Percentiles rank a stretch among this genome's conserved stretches.
phyloP scores from a whole-genome alignment of 352 stramenopile species.

The Phytophthora europaea region DNA sequence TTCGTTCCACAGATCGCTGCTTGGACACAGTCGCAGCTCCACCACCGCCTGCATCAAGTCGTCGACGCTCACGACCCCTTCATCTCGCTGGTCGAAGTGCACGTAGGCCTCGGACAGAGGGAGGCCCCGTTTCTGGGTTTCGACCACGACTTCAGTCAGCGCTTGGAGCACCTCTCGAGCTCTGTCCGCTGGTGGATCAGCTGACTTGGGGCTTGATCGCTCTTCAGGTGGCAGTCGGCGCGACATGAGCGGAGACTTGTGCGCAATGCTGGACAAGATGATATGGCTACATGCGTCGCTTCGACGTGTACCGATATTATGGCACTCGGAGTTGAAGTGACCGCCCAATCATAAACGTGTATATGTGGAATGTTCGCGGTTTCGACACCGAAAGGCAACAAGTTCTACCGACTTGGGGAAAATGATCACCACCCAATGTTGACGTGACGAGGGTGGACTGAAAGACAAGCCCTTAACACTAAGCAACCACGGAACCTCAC shows the following conservation, averaged over 20 bases:
- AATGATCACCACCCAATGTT: constrained; percentile 11
- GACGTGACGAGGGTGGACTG: neutral
- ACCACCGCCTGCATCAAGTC: constrained; percentile 64
- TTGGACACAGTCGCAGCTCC: constrained; percentile 45
- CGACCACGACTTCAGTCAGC: constrained; percentile 58
- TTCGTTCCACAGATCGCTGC: constrained; percentile 45
- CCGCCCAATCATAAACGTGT: constrained; percentile 30
- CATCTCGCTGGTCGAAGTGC: constrained; percentile 63
- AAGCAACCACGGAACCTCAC: constrained; percentile 27
- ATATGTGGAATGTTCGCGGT: constrained; percentile 30
- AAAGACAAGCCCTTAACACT: neutral
- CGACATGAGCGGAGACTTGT: constrained; percentile 21
- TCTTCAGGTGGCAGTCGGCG: constrained; percentile 2
- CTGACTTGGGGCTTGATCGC: neutral
- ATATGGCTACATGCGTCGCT: constrained; percentile 30
- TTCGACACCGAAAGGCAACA: constrained; percentile 33
- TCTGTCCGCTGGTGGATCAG: neutral
- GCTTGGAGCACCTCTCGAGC: constrained; percentile 40
- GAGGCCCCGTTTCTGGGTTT: constrained; percentile 61
- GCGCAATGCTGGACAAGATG: constrained; percentile 24
- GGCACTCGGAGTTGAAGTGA: constrained; percentile 34
- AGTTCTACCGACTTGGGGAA: constrained; percentile 20
- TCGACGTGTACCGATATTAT: constrained; percentile 21
- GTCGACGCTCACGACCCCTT: constrained; percentile 59
- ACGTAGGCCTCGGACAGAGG: constrained; percentile 59